Conservation (phyloP, 352 stramenopile genomes). For the Phytopythium vexans region DNA sequence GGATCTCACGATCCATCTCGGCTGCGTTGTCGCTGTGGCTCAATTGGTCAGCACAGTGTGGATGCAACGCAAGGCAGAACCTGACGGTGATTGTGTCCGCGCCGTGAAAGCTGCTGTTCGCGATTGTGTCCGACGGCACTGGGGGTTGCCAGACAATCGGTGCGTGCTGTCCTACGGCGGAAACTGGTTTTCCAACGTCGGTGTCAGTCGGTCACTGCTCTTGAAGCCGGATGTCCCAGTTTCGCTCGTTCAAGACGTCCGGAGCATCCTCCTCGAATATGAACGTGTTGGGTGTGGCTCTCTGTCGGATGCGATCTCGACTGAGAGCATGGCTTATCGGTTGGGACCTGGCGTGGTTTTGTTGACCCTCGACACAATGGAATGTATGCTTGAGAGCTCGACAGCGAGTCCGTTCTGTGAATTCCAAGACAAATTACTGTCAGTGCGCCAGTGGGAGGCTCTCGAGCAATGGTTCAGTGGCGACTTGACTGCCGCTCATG, state of each 20-base stretch:
- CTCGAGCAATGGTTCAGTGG: conserved; percentile 23
- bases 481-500: background rate
- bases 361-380: conserved; percentile 41
- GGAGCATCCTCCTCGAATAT: conserved; percentile 34
- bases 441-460: conserved; percentile 23
- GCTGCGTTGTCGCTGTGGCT: conserved; percentile 19
- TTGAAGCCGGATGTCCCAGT: conserved; percentile 25
- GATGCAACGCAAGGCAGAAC: background rate
- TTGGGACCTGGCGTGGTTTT: conserved; percentile 21
- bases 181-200: conserved; percentile 44
- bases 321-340: conserved; percentile 23
- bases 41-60: conserved; percentile 6
- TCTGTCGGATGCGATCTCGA: conserved; percentile 1
- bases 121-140: conserved; percentile 37
- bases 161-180: conserved; percentile 30
- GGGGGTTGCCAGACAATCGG: conserved; percentile 26
- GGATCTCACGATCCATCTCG: conserved; percentile 37
- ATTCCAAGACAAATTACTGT: conserved; percentile 26
- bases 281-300: conserved; percentile 26
- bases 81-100: background rate
- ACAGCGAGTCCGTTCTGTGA: conserved; percentile 20
- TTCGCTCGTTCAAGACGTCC: conserved; percentile 22
- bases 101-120: conserved; percentile 21
- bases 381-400: conserved; percentile 18
- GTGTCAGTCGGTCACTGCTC: conserved; percentile 30